Evolutionary conservation across 106 monocot genomes (phyloP).

Genomic region (Dendrobium huoshanense): DNA sequence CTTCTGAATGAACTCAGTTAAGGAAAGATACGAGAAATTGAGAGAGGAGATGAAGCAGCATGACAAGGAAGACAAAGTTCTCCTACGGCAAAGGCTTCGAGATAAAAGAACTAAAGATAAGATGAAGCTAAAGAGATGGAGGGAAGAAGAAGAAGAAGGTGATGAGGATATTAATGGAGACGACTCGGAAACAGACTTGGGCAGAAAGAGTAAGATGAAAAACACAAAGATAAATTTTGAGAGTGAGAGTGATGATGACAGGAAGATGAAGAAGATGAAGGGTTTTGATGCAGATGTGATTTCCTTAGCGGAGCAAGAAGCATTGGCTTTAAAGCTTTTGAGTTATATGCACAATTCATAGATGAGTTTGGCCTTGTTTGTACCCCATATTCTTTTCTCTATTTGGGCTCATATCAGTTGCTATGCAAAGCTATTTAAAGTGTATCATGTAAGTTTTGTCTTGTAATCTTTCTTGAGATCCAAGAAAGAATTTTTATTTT

Average conservation of each 20-base stretch:
- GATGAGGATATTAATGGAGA: constrained; percentile 18
- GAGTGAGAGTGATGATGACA: constrained; percentile 25
- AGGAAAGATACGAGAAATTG: constrained; percentile 52
- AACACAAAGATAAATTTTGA: constrained; percentile 45
- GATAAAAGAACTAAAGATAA: constrained; percentile 63
- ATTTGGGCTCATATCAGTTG: too few relatives aligned
- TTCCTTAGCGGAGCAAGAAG: constrained; percentile 61
- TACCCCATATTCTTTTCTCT: too few relatives aligned
- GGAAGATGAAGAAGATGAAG: constrained; percentile 7
- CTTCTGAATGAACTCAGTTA: constrained; percentile 19
- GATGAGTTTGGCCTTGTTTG: background rate
- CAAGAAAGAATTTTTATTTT: too few relatives aligned
- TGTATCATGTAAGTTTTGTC: background rate
- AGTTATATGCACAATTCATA: constrained; percentile 52
- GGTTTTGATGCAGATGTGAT: constrained; percentile 16
- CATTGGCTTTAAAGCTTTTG: constrained; percentile 69
- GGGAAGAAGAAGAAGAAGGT: constrained; percentile 28
- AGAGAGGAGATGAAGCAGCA: constrained; percentile 46
- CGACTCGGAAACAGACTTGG: constrained; percentile 25
- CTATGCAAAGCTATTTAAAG: background rate
- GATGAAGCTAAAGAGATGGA: constrained; percentile 52
- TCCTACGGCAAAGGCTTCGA: constrained; percentile 42
- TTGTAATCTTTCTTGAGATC: background rate
- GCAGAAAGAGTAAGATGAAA: constrained; percentile 11
- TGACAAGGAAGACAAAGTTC: constrained; percentile 69